phyloP scores from a whole-genome alignment of 2,329 filamentous ascomycete genomes.

The Alternaria metachromatica region DNA sequence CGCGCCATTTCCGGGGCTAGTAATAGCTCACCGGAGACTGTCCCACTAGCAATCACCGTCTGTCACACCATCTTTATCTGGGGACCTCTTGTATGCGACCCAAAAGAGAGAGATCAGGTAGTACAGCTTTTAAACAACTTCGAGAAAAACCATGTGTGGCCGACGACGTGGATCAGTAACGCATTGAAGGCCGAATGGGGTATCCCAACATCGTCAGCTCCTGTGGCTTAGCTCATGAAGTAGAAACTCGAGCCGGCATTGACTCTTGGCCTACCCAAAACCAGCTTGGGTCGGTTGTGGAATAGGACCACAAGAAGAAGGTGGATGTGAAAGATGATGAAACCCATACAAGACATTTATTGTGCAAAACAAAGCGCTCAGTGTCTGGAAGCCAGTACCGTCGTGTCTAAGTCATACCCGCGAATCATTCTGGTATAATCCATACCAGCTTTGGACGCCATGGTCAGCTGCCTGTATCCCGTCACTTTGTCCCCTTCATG shows the following conservation, averaged over 20 bases:
- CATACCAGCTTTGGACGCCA: neutral
- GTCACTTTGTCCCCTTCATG: neutral
- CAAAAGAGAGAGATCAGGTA: conserved; percentile 29
- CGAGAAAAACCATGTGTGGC: conserved; percentile 36
- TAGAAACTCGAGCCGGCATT: neutral
- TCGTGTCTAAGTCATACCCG: neutral
- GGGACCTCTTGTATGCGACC: conserved; percentile 29
- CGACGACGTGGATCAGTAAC: conserved; percentile 40
- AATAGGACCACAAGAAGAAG: neutral
- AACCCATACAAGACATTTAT: neutral
- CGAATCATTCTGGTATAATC: neutral
- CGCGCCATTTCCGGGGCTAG: conserved; percentile 36
- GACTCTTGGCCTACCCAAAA: neutral
- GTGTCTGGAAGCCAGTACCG: neutral
- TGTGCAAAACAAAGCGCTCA: neutral
- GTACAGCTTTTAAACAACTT: conserved; percentile 30
- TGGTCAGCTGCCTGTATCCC: neutral
- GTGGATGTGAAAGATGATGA: neutral
- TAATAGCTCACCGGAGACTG: conserved; percentile 32
- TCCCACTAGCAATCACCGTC: conserved; percentile 30
- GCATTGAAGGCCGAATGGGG: conserved; percentile 37
- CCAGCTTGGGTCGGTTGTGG: neutral
- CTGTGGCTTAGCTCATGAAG: neutral
- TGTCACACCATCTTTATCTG: conserved; percentile 40
- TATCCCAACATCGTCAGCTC: neutral